Conservation (phyloP, 768 basidiomycete genomes). For the Boletus edulis region DNA sequence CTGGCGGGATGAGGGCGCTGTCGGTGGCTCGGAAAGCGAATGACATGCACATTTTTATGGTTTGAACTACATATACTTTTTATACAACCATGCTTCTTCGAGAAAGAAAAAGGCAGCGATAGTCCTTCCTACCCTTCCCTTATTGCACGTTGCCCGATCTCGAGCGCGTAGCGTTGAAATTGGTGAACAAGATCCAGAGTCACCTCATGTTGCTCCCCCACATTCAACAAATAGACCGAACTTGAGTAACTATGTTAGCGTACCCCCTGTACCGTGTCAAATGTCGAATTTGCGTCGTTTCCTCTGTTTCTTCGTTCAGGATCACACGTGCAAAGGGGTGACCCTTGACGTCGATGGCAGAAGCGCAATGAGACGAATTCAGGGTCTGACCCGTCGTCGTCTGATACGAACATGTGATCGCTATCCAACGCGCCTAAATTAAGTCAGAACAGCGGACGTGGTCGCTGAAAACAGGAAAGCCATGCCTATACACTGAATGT, state of each 20-base stretch:
- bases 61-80: too few relatives aligned
- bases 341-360: slow-evolving; percentile 11
- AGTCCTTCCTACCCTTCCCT: too few relatives aligned
- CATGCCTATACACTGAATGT: slow-evolving; percentile 4
- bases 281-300: background rate
- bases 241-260: slow-evolving; percentile 4
- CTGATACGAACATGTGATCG: background rate
- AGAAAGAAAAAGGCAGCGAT: too few relatives aligned
- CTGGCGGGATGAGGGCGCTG: too few relatives aligned
- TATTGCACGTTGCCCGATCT: too few relatives aligned
- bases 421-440: background rate
- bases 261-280: background rate
- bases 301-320: background rate
- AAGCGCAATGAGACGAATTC: slow-evolving; percentile 5
- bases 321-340: slow-evolving; percentile 14
- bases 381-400: background rate
- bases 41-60: too few relatives aligned
- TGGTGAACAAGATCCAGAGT: slow-evolving; percentile 7
- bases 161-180: too few relatives aligned
- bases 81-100: too few relatives aligned
- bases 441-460: slow-evolving; percentile 12
- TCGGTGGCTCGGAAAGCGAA: too few relatives aligned
- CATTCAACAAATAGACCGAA: slow-evolving; percentile 4
- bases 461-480: slow-evolving; percentile 1
- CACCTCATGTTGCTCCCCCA: background rate